Evolutionary conservation across 257 asterid genomes (phyloP).

Genomic region (Lycium ferocissimum): DNA sequence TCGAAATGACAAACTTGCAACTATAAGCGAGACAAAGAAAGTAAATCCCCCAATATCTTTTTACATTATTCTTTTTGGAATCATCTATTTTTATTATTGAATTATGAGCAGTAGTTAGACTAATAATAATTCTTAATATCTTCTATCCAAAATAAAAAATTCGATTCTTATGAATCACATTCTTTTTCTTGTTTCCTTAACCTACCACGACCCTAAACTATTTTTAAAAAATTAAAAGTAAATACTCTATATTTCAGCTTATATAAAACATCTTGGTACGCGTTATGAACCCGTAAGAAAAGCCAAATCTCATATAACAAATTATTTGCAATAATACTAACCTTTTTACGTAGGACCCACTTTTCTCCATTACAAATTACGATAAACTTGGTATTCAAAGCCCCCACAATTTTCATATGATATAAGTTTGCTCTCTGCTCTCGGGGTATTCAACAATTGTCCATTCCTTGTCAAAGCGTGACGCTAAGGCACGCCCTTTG

Average conservation of each 20-base stretch:
- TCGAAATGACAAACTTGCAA: not conserved
- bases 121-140: not conserved
- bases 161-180: too few species aligned
- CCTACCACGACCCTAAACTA: not conserved
- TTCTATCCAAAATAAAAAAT: not conserved
- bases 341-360: conserved; percentile 26
- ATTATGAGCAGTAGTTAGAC: not conserved
- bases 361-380: conserved; percentile 21
- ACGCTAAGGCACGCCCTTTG: conserved; percentile 8
- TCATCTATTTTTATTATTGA: not conserved
- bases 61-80: not conserved
- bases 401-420: conserved; percentile 34
- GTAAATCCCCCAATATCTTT: conserved; percentile 4
- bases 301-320: not conserved
- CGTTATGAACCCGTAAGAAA: not conserved
- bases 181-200: not conserved
- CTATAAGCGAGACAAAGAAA: not conserved
- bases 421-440: not conserved
- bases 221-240: not conserved
- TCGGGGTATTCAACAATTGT: conserved; percentile 10
- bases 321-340: conserved; percentile 2
- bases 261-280: not conserved
- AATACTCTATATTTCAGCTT: not conserved
- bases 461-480: conserved; percentile 26
- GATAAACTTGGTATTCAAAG: conserved; percentile 39